Percentiles rank a stretch among this genome's conserved stretches.
Conservation (phyloP, 176 grass and related monocot species). For the Juncus inflexus region DNA sequence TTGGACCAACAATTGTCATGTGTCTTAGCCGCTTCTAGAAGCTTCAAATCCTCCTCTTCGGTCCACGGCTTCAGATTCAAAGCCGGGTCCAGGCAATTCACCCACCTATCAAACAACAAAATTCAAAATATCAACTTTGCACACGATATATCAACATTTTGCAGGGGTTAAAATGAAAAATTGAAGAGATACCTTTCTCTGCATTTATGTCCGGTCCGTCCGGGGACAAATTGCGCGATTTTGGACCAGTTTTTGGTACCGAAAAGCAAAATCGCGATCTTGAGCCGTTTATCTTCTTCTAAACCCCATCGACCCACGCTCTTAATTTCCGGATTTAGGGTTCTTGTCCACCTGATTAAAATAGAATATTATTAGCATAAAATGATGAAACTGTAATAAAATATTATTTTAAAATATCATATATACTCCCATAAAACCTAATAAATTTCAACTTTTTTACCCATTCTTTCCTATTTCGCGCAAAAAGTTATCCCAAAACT, state of each 20-base stretch:
- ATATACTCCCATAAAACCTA: too few relatives aligned
- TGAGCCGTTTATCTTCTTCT: slow-evolving; percentile 81
- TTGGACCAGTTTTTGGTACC: slow-evolving; percentile 62
- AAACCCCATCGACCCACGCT: slow-evolving; percentile 79
- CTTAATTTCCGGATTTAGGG: slow-evolving; percentile 63
- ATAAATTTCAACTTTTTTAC: too few relatives aligned
- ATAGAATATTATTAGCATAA: not conserved
- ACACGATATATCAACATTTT: not conserved
- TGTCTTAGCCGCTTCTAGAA: slow-evolving; percentile 50
- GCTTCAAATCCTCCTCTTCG: slow-evolving; percentile 69
- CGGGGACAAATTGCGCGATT: slow-evolving; percentile 76
- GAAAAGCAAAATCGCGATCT: slow-evolving; percentile 71
- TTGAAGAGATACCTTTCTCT: slow-evolving; percentile 54
- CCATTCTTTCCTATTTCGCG: too few relatives aligned
- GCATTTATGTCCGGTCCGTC: slow-evolving; percentile 73
- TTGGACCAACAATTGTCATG: slow-evolving; percentile 74
- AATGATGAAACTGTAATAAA: not conserved
- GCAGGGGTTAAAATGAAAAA: slow-evolving; percentile 6
- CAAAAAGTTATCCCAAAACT: too few relatives aligned
- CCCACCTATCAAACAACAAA: slow-evolving; percentile 58
- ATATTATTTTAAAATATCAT: too few relatives aligned
- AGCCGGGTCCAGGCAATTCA: slow-evolving; percentile 79
- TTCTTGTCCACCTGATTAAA: slow-evolving; percentile 62
- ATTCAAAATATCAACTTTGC: not conserved
- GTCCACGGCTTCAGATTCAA: slow-evolving; percentile 59